A percentile compares a stretch with the other conserved stretches of the same genome.
These are phyloP conservation scores for Nigrospora oryzae DNA, from an alignment of 2,329 filamentous ascomycete genomes.

Conservation along the genomic window DNA sequence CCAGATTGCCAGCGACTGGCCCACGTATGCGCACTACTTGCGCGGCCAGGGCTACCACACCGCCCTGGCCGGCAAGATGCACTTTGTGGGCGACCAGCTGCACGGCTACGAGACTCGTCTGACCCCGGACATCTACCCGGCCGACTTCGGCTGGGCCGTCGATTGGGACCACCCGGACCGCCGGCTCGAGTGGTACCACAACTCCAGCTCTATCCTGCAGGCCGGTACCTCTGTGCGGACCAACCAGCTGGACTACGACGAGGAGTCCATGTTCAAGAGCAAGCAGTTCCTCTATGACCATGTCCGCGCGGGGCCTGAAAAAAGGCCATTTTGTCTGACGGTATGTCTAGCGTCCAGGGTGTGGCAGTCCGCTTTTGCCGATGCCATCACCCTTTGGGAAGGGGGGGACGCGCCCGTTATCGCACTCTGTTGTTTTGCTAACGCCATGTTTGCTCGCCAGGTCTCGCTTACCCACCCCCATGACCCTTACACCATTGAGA, in stretches of 20 bases:
- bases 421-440: slow-evolving; percentile 7
- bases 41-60: slow-evolving; percentile 82
- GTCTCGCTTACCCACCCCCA: slow-evolving; percentile 92
- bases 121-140: slow-evolving; percentile 93
- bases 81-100: slow-evolving; percentile 90
- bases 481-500: slow-evolving; percentile 89
- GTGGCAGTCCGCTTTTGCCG: too few relatives aligned
- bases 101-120: slow-evolving; percentile 89
- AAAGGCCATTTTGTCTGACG: slow-evolving; percentile 78
- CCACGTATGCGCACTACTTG: slow-evolving; percentile 89
- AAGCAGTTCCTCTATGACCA: slow-evolving; percentile 87
- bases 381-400: background rate
- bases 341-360: slow-evolving; percentile 23
- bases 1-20: slow-evolving; percentile 73
- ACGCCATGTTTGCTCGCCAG: slow-evolving; percentile 12
- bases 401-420: background rate
- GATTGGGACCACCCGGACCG: slow-evolving; percentile 89
- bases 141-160: slow-evolving; percentile 88
- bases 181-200: slow-evolving; percentile 91
- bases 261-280: slow-evolving; percentile 90
- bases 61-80: slow-evolving; percentile 90
- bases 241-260: slow-evolving; percentile 93
- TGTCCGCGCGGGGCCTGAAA: slow-evolving; percentile 66
- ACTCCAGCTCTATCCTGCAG: slow-evolving; percentile 86
- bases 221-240: slow-evolving; percentile 82